Base-by-base conservation (phyloP, 441 rosid species). In the Populus hybrid region DNA sequence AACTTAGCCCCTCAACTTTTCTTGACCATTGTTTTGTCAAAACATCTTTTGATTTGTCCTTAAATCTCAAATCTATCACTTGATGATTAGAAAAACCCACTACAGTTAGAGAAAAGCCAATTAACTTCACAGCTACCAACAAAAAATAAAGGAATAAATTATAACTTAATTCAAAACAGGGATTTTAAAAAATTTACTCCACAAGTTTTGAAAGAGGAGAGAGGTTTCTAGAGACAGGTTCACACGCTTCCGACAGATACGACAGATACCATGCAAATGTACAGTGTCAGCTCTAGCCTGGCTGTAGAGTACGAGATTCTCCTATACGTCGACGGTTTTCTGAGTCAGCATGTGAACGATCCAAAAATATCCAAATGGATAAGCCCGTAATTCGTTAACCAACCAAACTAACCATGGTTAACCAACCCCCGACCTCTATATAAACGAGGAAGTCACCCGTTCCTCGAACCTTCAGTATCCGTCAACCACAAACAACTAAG, bases 321-420 rank as follows among this genome's bases (percentile, higher is more conserved):
- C 9, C 8, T 21, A n/a, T 1, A 23, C 79, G 26, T 83, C 84
- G 84, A 85, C 86, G 77, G 64, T 38, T 76, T 53, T 77, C 86
- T 82, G 87, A 87, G 86, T 89, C 90, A 87, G 81, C 87, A 26
- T 7, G 5, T 9, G 30, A 19, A 10, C 3, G 53, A 77, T 70
- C 70, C 71, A 32, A 40, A 50, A 21, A 23, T 35, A 10, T 28
- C 53, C 30, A n/a, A 21, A 35, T 26, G 79, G 79, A 76, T 70
- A 76, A 70, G 69, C 19, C 59, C 6, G 4, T 12, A 30, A 30
- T 21, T 73, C 19, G 57, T 23, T 76, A 69, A 57, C 79, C 67
- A 69, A 35, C 73, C 10, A 16, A 70, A n/a, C 84, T 82, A 82
- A 81, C 88, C 82, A 76, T 76, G 76, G 81, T 78, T 84, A 64